Evolutionary conservation across 78 protist species (phyloP), one percentile per base, ranked within the genome.

Genomic region (Acrasis kona): DNA sequence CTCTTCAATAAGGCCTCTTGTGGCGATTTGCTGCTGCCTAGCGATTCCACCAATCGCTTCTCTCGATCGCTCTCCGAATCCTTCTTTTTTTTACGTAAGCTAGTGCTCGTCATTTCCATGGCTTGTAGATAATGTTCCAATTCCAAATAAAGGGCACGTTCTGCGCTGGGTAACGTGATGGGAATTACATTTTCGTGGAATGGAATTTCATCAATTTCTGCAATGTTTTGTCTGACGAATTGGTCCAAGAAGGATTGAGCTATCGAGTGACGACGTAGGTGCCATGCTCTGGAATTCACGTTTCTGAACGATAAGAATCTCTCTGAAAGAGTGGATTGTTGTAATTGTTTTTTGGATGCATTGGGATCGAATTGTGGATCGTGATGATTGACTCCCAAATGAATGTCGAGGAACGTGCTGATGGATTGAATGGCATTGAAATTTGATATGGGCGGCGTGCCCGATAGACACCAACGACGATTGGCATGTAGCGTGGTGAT

Each of bases 121-220:
- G 72, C 70, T 30, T 27, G 27, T 32, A 70, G 61, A 57, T 40
- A 31, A 64, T 72, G n/a, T 12, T 77, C 41, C 39, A 77, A 37
- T 70, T 77, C 73, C 29, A 36, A 7, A 64, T 77, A 77, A 31
- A 77, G n/a, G 36, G 58, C 65, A 36, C 73, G 65, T 64, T 77
- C 71, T 3, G 32, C 38, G 0, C 38, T 37, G 38, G 74, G 9
- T 5, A 68, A 68, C 66, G 32, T 12, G 35, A 77, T 8, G 7
- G 32, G 38, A 19, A 7, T 8, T 29, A 10, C 31, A 36, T 5
- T 2, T 40, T 34, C 31, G 69, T 27, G 65, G 74, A 76, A 34
- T 3, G 81, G 81, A 34, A 77, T 34, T 70, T 77, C 81, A 70
- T 77, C 81, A 28, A 77, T 31, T 74, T 77, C 81, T 27, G 81